Conservation (phyloP, 306 rosid genomes). For the Sicyos baderoa region DNA sequence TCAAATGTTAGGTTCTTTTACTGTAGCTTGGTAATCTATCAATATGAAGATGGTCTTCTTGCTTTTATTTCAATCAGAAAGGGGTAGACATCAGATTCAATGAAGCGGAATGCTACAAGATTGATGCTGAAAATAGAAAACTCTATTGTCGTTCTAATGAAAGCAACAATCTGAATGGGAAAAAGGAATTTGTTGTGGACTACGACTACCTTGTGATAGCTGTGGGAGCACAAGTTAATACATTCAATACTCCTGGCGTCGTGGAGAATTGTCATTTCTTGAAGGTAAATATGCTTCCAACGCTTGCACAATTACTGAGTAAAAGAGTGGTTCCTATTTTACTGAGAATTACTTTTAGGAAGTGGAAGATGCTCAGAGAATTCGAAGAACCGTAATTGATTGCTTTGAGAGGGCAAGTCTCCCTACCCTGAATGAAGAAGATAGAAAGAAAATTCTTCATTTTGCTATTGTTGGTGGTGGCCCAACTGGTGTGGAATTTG, state of each 20-base stretch:
- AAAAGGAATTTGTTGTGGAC: slow-evolving; percentile 62
- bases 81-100: slow-evolving; percentile 42
- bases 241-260: slow-evolving; percentile 97
- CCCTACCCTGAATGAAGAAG: slow-evolving; percentile 66
- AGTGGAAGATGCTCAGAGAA: slow-evolving; percentile 97
- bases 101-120: slow-evolving; percentile 84
- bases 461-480: slow-evolving; percentile 99
- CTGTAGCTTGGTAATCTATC: background rate
- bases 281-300: slow-evolving; percentile 43
- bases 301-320: background rate
- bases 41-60: slow-evolving; percentile 16
- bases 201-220: slow-evolving; percentile 69
- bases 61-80: slow-evolving; percentile 45
- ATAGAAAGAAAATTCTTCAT: slow-evolving; percentile 84
- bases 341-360: slow-evolving; percentile 46
- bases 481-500: slow-evolving; percentile 98
- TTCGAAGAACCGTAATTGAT: slow-evolving; percentile 80
- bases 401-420: slow-evolving; percentile 90
- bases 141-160: slow-evolving; percentile 57
- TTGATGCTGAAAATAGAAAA: slow-evolving; percentile 80
- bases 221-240: slow-evolving; percentile 86
- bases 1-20: slow-evolving; percentile 5
- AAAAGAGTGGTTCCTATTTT: background rate
- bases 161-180: slow-evolving; percentile 44
- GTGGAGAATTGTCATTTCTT: slow-evolving; percentile 84